Evolutionary conservation across 2,329 filamentous ascomycete genomes (phyloP).

Genomic region (Sarocladium oryzae): DNA sequence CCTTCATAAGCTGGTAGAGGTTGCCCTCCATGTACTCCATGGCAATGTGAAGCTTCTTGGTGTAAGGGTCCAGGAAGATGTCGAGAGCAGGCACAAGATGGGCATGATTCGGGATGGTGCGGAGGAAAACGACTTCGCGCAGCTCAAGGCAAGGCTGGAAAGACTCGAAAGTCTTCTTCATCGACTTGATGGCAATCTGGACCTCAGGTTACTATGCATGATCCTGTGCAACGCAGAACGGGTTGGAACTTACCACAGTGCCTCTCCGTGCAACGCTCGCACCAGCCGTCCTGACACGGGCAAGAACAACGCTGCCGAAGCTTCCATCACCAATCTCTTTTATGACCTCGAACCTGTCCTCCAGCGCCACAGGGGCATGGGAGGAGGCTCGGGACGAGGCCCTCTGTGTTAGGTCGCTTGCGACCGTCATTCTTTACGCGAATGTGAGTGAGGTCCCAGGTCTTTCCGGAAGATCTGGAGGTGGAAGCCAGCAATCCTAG

Average conservation of each 20-base stretch:
- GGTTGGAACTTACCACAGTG: constrained; percentile 66
- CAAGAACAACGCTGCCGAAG: constrained; percentile 91
- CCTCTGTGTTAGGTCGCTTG: constrained; percentile 66
- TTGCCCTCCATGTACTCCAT: constrained; percentile 99
- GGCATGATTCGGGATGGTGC: constrained; percentile 77
- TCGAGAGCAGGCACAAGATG: constrained; percentile 96
- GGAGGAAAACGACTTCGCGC: constrained; percentile 92
- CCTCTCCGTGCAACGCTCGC: constrained; percentile 82
- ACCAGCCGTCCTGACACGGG: constrained; percentile 84
- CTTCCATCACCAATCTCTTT: constrained; percentile 99
- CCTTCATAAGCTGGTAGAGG: constrained; percentile 98
- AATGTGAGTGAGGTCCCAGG: constrained; percentile 7
- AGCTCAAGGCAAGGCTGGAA: constrained; percentile 86
- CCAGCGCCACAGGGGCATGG: constrained; percentile 59
- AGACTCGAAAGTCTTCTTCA: constrained; percentile 99
- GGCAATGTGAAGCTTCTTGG: constrained; percentile 91
- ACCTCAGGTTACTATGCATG: constrained; percentile 9
- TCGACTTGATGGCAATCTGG: constrained; percentile 97
- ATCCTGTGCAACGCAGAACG: constrained; percentile 13
- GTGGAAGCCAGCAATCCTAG: constrained; percentile 3
- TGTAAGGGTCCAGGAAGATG: constrained; percentile 95
- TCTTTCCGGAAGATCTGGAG: constrained; percentile 14
- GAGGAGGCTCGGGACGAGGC: constrained; percentile 54
- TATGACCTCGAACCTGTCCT: constrained; percentile 92
- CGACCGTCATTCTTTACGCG: constrained; percentile 59